phyloP scores from a whole-genome alignment of 75 land plant species.

The Gnetum montanum region DNA sequence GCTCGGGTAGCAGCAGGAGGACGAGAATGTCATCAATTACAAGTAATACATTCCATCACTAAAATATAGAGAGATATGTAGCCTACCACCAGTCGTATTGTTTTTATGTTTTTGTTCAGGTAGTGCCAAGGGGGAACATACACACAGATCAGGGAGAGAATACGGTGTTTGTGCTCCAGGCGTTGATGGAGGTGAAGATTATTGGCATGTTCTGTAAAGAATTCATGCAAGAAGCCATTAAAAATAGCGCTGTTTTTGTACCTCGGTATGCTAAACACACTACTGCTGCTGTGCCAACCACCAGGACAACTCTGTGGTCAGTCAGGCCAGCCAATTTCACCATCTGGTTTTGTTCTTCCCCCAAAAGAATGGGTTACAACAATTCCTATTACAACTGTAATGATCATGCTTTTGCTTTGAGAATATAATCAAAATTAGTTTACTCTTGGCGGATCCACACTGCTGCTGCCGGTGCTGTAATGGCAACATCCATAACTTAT shows the following conservation, averaged over 20 bases:
- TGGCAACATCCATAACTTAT: neutral
- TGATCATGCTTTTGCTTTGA: neutral
- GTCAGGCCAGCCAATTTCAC: neutral
- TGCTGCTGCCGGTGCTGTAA: neutral
- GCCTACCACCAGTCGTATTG: too few species aligned
- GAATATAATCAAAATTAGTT: conserved; percentile 1
- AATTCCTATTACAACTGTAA: conserved; percentile 1
- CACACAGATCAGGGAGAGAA: too few species aligned
- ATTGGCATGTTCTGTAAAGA: conserved; percentile 2
- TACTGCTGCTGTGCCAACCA: neutral
- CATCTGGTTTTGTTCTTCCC: conserved; percentile 1
- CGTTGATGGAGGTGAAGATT: conserved; percentile 3
- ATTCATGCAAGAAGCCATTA: neutral
- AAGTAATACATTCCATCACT: too few species aligned
- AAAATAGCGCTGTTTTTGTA: neutral
- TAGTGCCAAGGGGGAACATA: too few species aligned
- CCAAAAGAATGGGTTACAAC: conserved; percentile 3
- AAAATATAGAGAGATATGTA: too few species aligned
- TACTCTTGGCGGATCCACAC: conserved; percentile 1
- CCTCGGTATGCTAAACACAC: neutral
- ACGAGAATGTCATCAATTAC: too few species aligned
- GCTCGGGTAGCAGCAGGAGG: too few species aligned
- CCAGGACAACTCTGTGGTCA: neutral
- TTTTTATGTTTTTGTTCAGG: too few species aligned
- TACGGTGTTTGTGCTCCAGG: too few species aligned